Evolutionary conservation across 2,329 filamentous ascomycete genomes (phyloP).

Genomic region (Huntiella moniliformis): DNA sequence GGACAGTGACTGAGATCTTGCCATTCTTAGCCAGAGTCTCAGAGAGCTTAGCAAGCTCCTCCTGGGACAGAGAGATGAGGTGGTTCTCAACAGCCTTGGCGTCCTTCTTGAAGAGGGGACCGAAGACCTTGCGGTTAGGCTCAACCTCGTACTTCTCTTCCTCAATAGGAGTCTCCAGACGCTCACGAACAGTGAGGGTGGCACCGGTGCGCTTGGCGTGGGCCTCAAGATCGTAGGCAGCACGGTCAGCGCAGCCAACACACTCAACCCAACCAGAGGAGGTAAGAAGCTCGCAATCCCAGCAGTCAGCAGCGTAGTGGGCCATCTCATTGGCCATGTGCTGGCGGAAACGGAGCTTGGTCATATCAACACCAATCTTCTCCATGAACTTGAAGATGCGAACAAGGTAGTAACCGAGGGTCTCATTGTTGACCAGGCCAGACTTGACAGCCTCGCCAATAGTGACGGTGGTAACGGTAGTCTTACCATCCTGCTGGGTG

Average conservation of each 20-base stretch:
- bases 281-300: constrained; percentile 86
- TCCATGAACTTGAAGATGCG: constrained; percentile 81
- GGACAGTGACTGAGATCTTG: constrained; percentile 60
- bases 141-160: constrained; percentile 80
- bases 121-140: constrained; percentile 88
- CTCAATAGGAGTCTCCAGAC: constrained; percentile 54
- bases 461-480: constrained; percentile 48
- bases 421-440: constrained; percentile 87
- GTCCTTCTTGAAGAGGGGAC: constrained; percentile 88
- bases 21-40: constrained; percentile 54
- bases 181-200: constrained; percentile 68
- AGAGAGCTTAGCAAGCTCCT: constrained; percentile 61
- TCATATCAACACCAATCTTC: constrained; percentile 70
- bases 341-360: constrained; percentile 87
- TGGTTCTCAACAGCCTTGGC: constrained; percentile 69
- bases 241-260: constrained; percentile 88
- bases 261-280: constrained; percentile 97
- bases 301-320: constrained; percentile 92
- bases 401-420: constrained; percentile 89
- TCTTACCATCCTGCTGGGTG: constrained; percentile 75
- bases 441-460: constrained; percentile 74
- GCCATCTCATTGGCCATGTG: constrained; percentile 70
- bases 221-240: constrained; percentile 82
- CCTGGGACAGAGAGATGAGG: constrained; percentile 57
- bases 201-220: constrained; percentile 86